Evolutionary conservation across 495 filamentous ascomycete species (phyloP), one percentile per base, ranked within the genome.

Genomic region (Daldinia decipiens): DNA sequence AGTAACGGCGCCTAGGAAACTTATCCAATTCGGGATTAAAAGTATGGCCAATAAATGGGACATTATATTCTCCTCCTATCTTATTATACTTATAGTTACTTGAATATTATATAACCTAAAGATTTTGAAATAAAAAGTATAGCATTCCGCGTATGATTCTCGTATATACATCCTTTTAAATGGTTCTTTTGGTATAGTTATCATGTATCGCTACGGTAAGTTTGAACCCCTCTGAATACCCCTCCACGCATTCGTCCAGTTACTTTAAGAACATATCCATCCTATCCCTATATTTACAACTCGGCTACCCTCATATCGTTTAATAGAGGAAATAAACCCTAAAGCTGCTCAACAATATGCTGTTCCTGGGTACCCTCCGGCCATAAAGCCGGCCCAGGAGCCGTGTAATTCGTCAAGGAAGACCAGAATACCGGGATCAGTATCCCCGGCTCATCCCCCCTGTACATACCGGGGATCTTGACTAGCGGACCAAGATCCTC

Each of bases 351-450:
- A 32, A 27, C 72, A 36, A 68, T 63, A 51, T 74, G 68, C 38
- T 64, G 29, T 32, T 71, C 72, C 39, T 47, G 8, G 36, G 55
- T 65, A 0, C 67, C 67, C 34, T 70, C 60, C 13, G 60, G 60
- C 60, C 67, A 70, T 15, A 74, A 24, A 61, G 63, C 55, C 29
- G 72, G 67, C 1, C 72, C 72, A 5, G 72, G 68, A 15, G 67
- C 39, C 26, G 67, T 71, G 15, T 62, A 74, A 38, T 67, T 67
- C 31, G 62, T 71, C 29, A 74, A 15, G 26, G 13, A 57, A 5
- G 67, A 71, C 72, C 72, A 74, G 24, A 71, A 71, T 8, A 57
- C 58, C 38, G 63, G 72, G 47, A 74, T 62, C 39, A 74, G 13
- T 54, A 71, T 59, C 9, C 67, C 71, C 4, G 67, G 58, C 45